phyloP scores from a whole-genome alignment of 2,329 filamentous ascomycete genomes.

The Laburnicola sp. region DNA sequence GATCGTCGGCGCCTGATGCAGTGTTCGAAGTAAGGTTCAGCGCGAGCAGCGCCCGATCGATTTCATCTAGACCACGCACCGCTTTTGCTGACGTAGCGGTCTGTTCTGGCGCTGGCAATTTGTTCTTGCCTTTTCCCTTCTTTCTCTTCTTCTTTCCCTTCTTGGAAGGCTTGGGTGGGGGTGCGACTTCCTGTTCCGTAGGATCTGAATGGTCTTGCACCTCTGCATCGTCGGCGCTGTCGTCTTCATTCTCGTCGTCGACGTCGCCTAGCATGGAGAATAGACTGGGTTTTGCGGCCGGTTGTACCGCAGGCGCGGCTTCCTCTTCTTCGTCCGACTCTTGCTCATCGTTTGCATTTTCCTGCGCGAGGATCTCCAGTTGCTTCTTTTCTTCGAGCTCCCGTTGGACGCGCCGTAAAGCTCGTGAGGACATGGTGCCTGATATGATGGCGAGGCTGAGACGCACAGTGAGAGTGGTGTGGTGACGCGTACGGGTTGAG shows the following conservation, averaged over 20 bases:
- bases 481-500: slow-evolving; percentile 1
- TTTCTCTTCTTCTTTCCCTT: slow-evolving; percentile 65
- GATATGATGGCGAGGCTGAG: not conserved
- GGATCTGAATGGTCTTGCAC: slow-evolving; percentile 38
- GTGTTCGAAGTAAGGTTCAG: slow-evolving; percentile 49
- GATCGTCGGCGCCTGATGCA: slow-evolving; percentile 22
- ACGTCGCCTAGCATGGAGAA: slow-evolving; percentile 52
- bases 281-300: slow-evolving; percentile 46
- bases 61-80: slow-evolving; percentile 59
- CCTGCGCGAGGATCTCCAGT: slow-evolving; percentile 45
- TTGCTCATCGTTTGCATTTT: slow-evolving; percentile 39
- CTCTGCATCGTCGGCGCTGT: slow-evolving; percentile 33
- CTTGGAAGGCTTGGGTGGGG: slow-evolving; percentile 42
- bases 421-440: slow-evolving; percentile 63
- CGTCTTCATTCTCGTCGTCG: slow-evolving; percentile 45
- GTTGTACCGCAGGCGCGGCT: slow-evolving; percentile 15
- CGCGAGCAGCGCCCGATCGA: slow-evolving; percentile 65
- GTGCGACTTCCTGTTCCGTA: slow-evolving; percentile 23
- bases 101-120: slow-evolving; percentile 32
- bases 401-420: slow-evolving; percentile 65
- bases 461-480: slow-evolving; percentile 9
- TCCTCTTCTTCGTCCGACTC: slow-evolving; percentile 44
- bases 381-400: slow-evolving; percentile 62
- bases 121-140: slow-evolving; percentile 57
- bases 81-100: slow-evolving; percentile 25